Conservation (phyloP, 164 flowering plant genomes). For the Dillenia suffruticosa region DNA sequence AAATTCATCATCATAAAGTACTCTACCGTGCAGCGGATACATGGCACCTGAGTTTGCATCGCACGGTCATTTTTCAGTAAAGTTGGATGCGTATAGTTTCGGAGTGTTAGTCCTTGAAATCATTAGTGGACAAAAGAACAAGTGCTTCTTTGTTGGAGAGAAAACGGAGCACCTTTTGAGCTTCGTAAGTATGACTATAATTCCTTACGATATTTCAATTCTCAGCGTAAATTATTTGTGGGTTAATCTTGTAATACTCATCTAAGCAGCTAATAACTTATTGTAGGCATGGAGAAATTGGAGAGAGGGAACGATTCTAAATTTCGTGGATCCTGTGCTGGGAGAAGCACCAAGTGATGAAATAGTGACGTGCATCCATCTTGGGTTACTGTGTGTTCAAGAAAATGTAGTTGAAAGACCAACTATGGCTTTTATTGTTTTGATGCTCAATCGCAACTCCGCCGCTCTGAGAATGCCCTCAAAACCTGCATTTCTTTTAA, state of each 20-base stretch:
- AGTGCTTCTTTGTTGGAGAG: slow-evolving; percentile 11
- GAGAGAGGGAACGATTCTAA: no score
- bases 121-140: slow-evolving; percentile 29
- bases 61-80: slow-evolving; percentile 36
- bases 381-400: slow-evolving; percentile 30
- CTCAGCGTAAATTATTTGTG: no score
- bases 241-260: not conserved
- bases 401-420: slow-evolving; percentile 6
- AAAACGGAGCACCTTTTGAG: no score
- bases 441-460: no score
- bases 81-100: slow-evolving; percentile 45
- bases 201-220: no score
- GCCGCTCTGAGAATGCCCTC: no score
- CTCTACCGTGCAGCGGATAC: slow-evolving; percentile 23
- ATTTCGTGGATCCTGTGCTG: slow-evolving; percentile 10
- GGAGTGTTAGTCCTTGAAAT: slow-evolving; percentile 42
- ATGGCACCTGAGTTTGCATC: slow-evolving; percentile 49
- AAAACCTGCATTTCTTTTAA: no score
- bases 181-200: no score
- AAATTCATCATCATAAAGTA: not conserved
- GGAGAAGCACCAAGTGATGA: slow-evolving; percentile 12
- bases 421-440: not conserved
- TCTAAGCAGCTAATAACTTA: no score
- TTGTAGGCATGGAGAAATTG: no score
- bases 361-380: slow-evolving; percentile 24